Conservation (phyloP, 2,329 filamentous ascomycete genomes). For the Exophiala sideris region DNA sequence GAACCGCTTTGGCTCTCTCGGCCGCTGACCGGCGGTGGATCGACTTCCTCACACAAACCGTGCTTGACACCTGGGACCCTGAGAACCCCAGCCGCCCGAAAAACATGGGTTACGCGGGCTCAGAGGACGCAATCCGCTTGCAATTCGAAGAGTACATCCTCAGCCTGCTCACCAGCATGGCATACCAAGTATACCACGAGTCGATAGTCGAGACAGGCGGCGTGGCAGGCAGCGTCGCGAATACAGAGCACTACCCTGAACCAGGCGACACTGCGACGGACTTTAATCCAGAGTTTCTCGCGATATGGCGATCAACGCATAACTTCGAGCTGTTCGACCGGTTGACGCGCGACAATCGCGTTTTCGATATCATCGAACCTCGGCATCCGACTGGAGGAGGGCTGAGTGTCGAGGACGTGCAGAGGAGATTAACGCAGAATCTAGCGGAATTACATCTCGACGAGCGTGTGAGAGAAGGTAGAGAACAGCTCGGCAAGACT, state of each 20-base stretch:
- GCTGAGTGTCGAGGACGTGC: conserved; percentile 89
- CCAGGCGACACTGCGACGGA: conserved; percentile 74
- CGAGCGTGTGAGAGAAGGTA: conserved; percentile 77
- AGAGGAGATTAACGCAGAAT: conserved; percentile 83
- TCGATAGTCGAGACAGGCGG: background rate
- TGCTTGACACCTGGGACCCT: conserved; percentile 96
- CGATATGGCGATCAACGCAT: conserved; percentile 82
- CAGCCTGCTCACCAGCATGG: conserved; percentile 80
- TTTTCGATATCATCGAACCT: conserved; percentile 93
- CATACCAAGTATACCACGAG: conserved; percentile 62
- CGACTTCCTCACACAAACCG: conserved; percentile 86
- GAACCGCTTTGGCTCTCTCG: conserved; percentile 71
- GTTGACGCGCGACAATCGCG: conserved; percentile 66
- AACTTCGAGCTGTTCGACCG: conserved; percentile 88
- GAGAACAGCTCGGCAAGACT: conserved; percentile 83
- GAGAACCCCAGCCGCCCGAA: conserved; percentile 84
- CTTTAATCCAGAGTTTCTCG: conserved; percentile 79
- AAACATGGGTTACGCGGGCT: conserved; percentile 89
- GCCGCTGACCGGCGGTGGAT: conserved; percentile 92
- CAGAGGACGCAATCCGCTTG: conserved; percentile 93
- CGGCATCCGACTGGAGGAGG: conserved; percentile 91
- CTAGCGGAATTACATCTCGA: conserved; percentile 92
- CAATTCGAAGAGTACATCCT: conserved; percentile 97
- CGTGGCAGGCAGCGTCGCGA: conserved; percentile 48
- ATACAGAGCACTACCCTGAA: conserved; percentile 24